Evolutionary conservation across 2,329 filamentous ascomycete genomes (phyloP).

Genomic region (Talaromyces amestolkiae): DNA sequence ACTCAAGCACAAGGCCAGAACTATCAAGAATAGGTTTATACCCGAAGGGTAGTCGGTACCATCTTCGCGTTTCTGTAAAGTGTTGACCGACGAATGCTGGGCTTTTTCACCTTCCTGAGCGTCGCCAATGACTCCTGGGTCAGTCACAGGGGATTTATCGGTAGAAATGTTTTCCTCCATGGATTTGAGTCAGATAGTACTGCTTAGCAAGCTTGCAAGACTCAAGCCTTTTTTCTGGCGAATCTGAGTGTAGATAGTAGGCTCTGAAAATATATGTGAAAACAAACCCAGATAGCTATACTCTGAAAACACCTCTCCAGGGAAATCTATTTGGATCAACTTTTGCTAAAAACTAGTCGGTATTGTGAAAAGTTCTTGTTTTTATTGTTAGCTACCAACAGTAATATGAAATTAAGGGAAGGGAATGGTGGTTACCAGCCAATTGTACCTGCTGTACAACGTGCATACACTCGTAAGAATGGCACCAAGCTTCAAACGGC

Average conservation of each 20-base stretch:
- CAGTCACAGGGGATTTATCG: background rate
- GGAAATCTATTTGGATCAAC: background rate
- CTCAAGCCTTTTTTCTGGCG: background rate
- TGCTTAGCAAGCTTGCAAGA: background rate
- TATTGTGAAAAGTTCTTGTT: background rate
- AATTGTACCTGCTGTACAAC: background rate
- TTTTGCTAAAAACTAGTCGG: background rate
- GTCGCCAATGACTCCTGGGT: background rate
- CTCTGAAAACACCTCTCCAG: background rate
- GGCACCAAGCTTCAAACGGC: background rate
- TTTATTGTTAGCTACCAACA: background rate
- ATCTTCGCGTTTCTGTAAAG: conserved; percentile 3
- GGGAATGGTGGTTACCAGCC: background rate
- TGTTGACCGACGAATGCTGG: background rate
- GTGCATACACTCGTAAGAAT: background rate
- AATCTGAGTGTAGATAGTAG: background rate
- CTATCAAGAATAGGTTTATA: conserved; percentile 4
- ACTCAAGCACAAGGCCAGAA: conserved; percentile 1
- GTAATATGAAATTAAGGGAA: background rate
- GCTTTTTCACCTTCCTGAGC: background rate
- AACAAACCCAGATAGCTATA: background rate
- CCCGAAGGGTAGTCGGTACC: conserved; percentile 5
- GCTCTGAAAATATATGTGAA: background rate
- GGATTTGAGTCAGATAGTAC: background rate
- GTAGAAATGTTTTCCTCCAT: background rate